Base-by-base conservation (phyloP, 208 protist species). In the Trypanosoma congolense region DNA sequence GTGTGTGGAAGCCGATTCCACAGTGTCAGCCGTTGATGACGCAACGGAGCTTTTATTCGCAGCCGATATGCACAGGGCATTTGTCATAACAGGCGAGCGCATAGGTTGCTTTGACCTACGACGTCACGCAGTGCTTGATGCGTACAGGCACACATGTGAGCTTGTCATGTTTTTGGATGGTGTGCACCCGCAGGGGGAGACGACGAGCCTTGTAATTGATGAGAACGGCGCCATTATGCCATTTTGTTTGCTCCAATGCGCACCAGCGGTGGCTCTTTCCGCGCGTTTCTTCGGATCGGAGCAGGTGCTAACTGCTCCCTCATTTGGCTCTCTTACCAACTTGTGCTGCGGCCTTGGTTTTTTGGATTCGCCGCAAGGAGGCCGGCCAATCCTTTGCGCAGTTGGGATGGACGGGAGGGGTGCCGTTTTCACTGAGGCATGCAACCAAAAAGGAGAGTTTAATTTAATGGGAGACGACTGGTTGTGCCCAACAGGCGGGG, bases 371-470 rank as follows among this genome's bases (percentile, higher is more conserved):
- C 4, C n/a, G 77, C 2, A 64, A 58, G 30, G 19, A 35, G n/a
- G 40, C 70, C 0, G 42, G 44, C 53, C 45, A 10, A n/a, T 56
- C 26, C 54, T 87, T 26, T 66, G 83, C 21, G 57, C 72, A 10
- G 38, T 91, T 5, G 83, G 75, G n/a, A 91, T 91, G 80, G 75
- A 84, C 49, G 75, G 75, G 9, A 42, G 36, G 6, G 83, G 75
- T 4, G 68, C 62, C 1, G 45, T 90, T 9, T 84, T 82, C 53
- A 54, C 21, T 40, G 16, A 48, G 8, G 59, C 72, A 2, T 28
- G 49, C n/a, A 40, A 58, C 26, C 22, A 9, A 2, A 38, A 57
- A 0, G 21, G 30, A 10, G 21, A 41, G 3, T 73, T 70, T 30
- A 30, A 44, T 19, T 29, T 81, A 6, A 41, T 65, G 26, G 52